Conservation (phyloP, 345 rosid genomes). For the Populus pruinosa region DNA sequence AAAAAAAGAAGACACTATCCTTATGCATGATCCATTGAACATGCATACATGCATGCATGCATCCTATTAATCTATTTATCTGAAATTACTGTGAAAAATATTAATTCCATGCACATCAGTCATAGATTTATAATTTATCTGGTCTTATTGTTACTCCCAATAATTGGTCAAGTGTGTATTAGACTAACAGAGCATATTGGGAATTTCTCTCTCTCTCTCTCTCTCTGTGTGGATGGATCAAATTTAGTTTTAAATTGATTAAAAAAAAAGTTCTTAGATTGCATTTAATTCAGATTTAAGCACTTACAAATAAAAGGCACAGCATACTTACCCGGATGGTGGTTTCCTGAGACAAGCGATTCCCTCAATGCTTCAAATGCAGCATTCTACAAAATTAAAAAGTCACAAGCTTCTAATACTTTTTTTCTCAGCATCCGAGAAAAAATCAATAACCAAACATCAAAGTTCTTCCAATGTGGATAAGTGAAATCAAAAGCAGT, state of each 20-base stretch:
- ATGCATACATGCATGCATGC: too few species aligned
- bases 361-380: slow-evolving; percentile 69
- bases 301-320: not conserved
- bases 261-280: not conserved
- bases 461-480: not conserved
- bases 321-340: slow-evolving; percentile 40
- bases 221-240: too few species aligned
- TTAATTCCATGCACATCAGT: not conserved
- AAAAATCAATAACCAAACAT: not conserved
- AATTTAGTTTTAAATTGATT: not conserved
- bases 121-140: not conserved
- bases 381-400: slow-evolving; percentile 52
- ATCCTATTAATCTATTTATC: not conserved
- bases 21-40: not conserved
- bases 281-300: not conserved
- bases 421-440: not conserved
- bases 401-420: slow-evolving; percentile 15
- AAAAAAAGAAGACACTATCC: not conserved
- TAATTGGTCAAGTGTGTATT: not conserved
- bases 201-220: too few species aligned
- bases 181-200: not conserved
- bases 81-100: too few species aligned
- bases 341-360: slow-evolving; percentile 44
- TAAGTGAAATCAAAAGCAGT: slow-evolving; percentile 3
- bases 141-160: not conserved